These are phyloP conservation scores for Aureobasidium sp. DNA, from an alignment of 2,329 filamentous ascomycete species.

Conservation along the genomic window DNA sequence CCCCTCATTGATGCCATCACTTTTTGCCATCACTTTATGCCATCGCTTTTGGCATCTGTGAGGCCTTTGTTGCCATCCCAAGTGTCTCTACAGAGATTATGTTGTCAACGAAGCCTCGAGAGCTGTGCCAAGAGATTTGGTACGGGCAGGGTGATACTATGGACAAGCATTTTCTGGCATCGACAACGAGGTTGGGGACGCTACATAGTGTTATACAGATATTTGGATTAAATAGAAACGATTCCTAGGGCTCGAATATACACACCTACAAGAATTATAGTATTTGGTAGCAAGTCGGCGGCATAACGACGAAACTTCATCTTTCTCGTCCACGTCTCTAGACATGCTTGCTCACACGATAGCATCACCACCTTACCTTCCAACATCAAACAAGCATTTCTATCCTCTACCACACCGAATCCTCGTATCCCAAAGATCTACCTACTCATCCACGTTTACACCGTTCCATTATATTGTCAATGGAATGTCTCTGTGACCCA, in stretches of 20 bases:
- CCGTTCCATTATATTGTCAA: background rate
- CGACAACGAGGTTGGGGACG: background rate
- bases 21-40: background rate
- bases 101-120: background rate
- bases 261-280: rapidly evolving
- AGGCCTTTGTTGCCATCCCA: too few relatives aligned
- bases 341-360: background rate
- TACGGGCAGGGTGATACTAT: background rate
- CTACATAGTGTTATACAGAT: background rate
- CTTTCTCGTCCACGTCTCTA: background rate
- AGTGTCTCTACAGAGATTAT: background rate
- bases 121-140: background rate
- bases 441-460: background rate
- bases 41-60: too few relatives aligned
- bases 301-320: background rate
- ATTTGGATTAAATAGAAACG: background rate
- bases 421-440: background rate
- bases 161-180: background rate
- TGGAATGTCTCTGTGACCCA: background rate
- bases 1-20: background rate
- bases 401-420: too few relatives aligned
- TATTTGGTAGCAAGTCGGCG: too few relatives aligned
- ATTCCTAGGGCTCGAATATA: rapidly evolving
- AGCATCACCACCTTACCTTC: background rate
- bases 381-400: background rate